Evolutionary conservation across 2,329 filamentous ascomycete species (phyloP).

Genomic region (Thielaviopsis euricoi): DNA sequence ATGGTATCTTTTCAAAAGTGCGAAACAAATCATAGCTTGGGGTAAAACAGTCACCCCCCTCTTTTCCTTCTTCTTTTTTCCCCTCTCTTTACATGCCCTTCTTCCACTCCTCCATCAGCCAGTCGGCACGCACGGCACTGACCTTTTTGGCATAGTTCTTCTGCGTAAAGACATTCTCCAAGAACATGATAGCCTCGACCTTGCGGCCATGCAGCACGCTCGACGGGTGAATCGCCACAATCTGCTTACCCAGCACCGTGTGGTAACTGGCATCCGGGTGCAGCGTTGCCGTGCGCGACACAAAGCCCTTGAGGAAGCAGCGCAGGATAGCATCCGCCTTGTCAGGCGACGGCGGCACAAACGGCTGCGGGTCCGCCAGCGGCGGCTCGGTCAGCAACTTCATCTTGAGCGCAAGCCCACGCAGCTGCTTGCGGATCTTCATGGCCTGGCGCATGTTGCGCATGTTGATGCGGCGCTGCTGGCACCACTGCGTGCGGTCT

Average conservation of each 20-base stretch:
- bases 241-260: conserved; percentile 41
- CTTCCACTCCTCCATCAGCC: conserved; percentile 37
- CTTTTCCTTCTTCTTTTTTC: not conserved
- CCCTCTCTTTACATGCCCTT: not conserved
- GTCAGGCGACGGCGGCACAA: conserved; percentile 36
- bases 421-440: conserved; percentile 45
- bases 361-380: conserved; percentile 35
- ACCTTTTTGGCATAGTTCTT: conserved; percentile 54
- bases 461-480: conserved; percentile 35
- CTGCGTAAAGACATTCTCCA: conserved; percentile 49
- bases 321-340: conserved; percentile 36
- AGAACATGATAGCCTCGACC: conserved; percentile 50
- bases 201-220: conserved; percentile 47
- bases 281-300: conserved; percentile 41
- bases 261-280: conserved; percentile 44
- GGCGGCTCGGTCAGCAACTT: conserved; percentile 30
- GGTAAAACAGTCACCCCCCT: too few species aligned
- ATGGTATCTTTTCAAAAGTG: too few species aligned
- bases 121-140: conserved; percentile 41
- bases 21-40: not conserved
- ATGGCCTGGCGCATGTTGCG: conserved; percentile 47
- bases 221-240: conserved; percentile 44
- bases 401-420: conserved; percentile 36
- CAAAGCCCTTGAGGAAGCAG: conserved; percentile 47
- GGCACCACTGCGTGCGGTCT: conserved; percentile 41